Evolutionary conservation across 2,329 filamentous ascomycete genomes (phyloP).

Genomic region (Xenoacremonium recifei): DNA sequence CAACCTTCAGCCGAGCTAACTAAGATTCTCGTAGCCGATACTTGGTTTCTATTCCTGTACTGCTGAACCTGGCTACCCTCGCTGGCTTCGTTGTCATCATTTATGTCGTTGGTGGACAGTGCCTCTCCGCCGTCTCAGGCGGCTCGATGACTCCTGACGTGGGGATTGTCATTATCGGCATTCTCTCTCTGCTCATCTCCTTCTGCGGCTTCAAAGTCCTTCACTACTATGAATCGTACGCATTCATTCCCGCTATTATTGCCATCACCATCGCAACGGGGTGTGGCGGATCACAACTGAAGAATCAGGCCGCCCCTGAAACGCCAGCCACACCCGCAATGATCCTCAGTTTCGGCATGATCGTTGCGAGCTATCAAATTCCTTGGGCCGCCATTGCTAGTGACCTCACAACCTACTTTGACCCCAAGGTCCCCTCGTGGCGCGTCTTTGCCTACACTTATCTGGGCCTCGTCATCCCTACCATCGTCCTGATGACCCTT

Average conservation of each 20-base stretch:
- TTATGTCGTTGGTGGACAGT: constrained; percentile 59
- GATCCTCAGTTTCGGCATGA: constrained; percentile 57
- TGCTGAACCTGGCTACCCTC: constrained; percentile 62
- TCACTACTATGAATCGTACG: constrained; percentile 57
- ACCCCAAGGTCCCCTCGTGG: constrained; percentile 51
- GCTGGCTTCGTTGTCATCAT: constrained; percentile 64
- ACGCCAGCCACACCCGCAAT: constrained; percentile 42
- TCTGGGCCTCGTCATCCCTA: constrained; percentile 52
- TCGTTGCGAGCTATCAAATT: constrained; percentile 63
- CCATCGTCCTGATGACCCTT: constrained; percentile 59
- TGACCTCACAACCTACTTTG: constrained; percentile 61
- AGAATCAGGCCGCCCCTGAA: constrained; percentile 42
- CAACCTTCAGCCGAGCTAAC: neutral
- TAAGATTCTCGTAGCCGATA: constrained; percentile 41
- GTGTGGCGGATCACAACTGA: constrained; percentile 49
- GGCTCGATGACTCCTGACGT: constrained; percentile 49
- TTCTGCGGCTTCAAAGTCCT: constrained; percentile 60
- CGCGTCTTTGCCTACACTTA: constrained; percentile 56
- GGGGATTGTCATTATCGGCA: constrained; percentile 60
- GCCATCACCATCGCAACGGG: constrained; percentile 55
- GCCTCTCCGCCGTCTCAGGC: constrained; percentile 51
- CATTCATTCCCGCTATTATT: constrained; percentile 55
- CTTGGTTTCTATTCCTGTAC: constrained; percentile 56
- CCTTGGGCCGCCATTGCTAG: constrained; percentile 59
- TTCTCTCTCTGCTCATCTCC: constrained; percentile 57